These are phyloP conservation scores for Clitopilus passeckerianus DNA, from an alignment of 768 basidiomycete genomes.

Conservation along the genomic window DNA sequence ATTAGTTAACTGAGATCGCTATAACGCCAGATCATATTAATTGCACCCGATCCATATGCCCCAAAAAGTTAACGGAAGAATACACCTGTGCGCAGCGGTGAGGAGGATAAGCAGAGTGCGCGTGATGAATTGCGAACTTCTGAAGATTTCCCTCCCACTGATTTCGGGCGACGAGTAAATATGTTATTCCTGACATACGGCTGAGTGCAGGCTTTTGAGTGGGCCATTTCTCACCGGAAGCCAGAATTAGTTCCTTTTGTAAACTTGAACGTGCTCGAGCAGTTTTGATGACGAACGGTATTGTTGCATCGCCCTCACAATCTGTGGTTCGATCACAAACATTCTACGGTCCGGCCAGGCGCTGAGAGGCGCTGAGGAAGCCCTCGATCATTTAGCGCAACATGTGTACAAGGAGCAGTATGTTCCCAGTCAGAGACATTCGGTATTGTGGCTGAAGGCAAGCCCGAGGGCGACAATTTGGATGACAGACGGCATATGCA, in stretches of 20 bases:
- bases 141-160: not conserved
- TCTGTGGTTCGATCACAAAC: too few species aligned
- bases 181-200: not conserved
- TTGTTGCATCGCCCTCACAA: too few species aligned
- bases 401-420: too few species aligned
- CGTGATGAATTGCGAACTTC: not conserved
- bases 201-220: not conserved
- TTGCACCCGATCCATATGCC: not conserved
- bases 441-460: not conserved
- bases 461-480: not conserved
- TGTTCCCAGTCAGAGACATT: not conserved
- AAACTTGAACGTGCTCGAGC: too few species aligned
- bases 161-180: not conserved
- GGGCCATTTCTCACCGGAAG: too few species aligned
- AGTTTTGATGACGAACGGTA: too few species aligned
- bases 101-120: not conserved
- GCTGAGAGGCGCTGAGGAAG: too few species aligned
- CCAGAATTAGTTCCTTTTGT: too few species aligned
- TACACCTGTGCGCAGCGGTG: not conserved
- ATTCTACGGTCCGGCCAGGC: too few species aligned
- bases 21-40: not conserved
- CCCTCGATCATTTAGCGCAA: too few species aligned
- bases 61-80: not conserved
- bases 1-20: not conserved
- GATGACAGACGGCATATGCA: not conserved